Evolutionary conservation across 2,329 filamentous ascomycete genomes (phyloP), one percentile per base, ranked within the genome.

Genomic region (Pseudogymnoascus sp.): DNA sequence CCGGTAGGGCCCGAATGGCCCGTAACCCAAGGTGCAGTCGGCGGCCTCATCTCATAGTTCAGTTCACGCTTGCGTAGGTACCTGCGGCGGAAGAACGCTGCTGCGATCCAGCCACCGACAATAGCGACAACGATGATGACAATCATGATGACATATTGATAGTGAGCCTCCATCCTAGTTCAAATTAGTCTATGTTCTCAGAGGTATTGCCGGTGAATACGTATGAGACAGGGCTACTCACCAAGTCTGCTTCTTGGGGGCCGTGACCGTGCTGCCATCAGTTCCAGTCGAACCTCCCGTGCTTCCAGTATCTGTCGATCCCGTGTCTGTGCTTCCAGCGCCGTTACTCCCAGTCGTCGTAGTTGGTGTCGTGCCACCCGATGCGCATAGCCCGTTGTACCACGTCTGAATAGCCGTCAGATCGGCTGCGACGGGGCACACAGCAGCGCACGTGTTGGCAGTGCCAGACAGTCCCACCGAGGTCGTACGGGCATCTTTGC

Each of bases 111-210:
- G 69, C 91, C 83, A 63, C 80, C 79, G 12, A 81, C 76, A 65
- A 96, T 89, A 61, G 80, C 87, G 64, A 93, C 78, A 45, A 88
- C 81, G 28, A 96, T 80, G 65, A 93, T 78, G 67, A 91, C 86
- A 61, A 95, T 80, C 81, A 95, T 91, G 65, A 93, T 81, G 52
- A 96, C 84, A 90, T 90, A 96, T 77, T 86, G 82, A 79, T 84
- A 91, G 74, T 93, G 90, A 28, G 78, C 81, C 6, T 82, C 80
- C 59, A 90, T 76, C 88, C 89, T 91, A 65, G 49, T 33, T 37
- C 3, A 45, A 25, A 21, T 37, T 35, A 16, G 49, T 33, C 5
- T 1, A 21, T 35, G 40, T 5, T n/a, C 12, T 7, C 28, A 2
- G 18, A 16, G n/a, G 62, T 65, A 67, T 52, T 33, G 23, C 33